These are phyloP conservation scores for Paraphaeosphaeria sporulosa DNA, from an alignment of 2,329 filamentous ascomycete genomes.

Conservation along the genomic window DNA sequence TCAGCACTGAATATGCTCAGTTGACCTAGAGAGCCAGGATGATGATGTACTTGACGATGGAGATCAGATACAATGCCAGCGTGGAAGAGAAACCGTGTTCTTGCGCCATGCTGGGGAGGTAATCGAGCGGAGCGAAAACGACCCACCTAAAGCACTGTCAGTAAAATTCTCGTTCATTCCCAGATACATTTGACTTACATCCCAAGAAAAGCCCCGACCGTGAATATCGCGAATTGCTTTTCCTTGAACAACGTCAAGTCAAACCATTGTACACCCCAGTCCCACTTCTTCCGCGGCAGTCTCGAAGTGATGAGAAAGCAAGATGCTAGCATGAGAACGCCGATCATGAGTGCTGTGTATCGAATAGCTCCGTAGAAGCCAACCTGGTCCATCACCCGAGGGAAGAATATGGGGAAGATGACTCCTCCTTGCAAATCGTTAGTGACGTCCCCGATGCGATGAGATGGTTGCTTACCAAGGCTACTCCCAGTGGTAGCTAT, in stretches of 20 bases:
- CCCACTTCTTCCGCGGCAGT: conserved; percentile 6
- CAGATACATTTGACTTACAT: conserved; percentile 6
- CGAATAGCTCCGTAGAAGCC: conserved; percentile 22
- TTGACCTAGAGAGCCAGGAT: background rate
- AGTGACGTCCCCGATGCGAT: background rate
- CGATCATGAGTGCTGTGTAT: conserved; percentile 18
- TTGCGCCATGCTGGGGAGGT: conserved; percentile 15
- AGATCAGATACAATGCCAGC: conserved; percentile 16
- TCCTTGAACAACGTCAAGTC: conserved; percentile 20
- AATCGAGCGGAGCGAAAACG: conserved; percentile 16
- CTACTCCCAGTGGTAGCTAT: conserved; percentile 56
- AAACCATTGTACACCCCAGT: conserved; percentile 5
- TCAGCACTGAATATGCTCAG: background rate
- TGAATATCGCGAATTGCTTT: conserved; percentile 14
- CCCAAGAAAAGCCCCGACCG: conserved; percentile 12
- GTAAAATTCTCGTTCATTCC: background rate
- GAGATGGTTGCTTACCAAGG: conserved; percentile 38
- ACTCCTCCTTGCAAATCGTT: conserved; percentile 15
- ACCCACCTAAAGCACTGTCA: conserved; percentile 13
- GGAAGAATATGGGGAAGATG: conserved; percentile 23
- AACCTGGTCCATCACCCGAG: conserved; percentile 13
- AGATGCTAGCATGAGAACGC: background rate
- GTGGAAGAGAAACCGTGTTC: conserved; percentile 11
- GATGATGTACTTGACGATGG: conserved; percentile 15
- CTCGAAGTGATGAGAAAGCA: conserved; percentile 2